Conservation (phyloP, 345 rosid species). For the Aquilaria yunnanensis region DNA sequence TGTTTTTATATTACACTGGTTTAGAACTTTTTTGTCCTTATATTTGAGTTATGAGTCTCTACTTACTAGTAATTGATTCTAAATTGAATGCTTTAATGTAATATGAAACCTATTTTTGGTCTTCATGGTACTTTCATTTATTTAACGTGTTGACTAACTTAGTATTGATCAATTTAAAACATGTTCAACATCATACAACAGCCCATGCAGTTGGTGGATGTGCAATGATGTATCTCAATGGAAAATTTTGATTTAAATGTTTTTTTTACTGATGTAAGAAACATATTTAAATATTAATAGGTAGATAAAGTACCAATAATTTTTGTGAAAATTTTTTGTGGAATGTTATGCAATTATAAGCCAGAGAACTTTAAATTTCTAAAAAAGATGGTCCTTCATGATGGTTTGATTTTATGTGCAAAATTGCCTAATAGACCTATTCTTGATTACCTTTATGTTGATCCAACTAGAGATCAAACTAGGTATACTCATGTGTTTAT, state of each 20-base stretch:
- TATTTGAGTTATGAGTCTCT: too few relatives aligned
- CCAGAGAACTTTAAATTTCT: constrained; percentile 78
- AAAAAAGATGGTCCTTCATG: constrained; percentile 76
- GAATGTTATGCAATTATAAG: constrained; percentile 47
- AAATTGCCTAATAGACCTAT: constrained; percentile 85
- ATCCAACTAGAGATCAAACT: constrained; percentile 77
- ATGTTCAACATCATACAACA: constrained; percentile 52
- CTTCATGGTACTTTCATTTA: too few relatives aligned
- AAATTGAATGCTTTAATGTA: too few relatives aligned
- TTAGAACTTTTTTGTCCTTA: too few relatives aligned
- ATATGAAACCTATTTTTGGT: too few relatives aligned
- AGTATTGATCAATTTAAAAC: too few relatives aligned
- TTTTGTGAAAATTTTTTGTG: constrained; percentile 2
- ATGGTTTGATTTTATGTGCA: constrained; percentile 81
- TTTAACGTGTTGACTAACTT: too few relatives aligned
- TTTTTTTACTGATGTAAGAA: too few relatives aligned
- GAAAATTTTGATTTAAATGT: background rate
- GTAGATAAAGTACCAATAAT: background rate
- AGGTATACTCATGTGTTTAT: constrained; percentile 25
- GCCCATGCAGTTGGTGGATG: constrained; percentile 97
- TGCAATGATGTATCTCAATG: constrained; percentile 62
- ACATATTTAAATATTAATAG: background rate
- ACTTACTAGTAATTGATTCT: too few relatives aligned
- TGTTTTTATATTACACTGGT: too few relatives aligned
- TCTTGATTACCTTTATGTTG: constrained; percentile 68